Conservation (phyloP, 176 grass and related monocot genomes). For the Musa acuminata region DNA sequence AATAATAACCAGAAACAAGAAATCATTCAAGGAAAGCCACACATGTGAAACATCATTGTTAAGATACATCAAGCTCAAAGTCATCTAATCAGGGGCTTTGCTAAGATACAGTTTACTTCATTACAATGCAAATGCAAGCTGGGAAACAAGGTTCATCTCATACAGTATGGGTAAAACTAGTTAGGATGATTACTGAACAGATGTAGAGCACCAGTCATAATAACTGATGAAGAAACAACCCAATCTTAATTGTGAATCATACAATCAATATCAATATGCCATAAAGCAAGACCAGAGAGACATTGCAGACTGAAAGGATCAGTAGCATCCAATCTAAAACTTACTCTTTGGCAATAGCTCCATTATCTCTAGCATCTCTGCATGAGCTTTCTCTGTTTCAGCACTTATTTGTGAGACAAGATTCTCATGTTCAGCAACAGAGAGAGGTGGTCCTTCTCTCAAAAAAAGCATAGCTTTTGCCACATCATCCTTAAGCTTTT, state of each 20-base stretch:
- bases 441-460: slow-evolving; percentile 26
- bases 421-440: slow-evolving; percentile 41
- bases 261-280: not conserved
- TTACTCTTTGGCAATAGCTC: slow-evolving; percentile 32
- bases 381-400: slow-evolving; percentile 34
- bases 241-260: not conserved
- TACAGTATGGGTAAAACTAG: too few relatives aligned
- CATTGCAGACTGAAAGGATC: not conserved
- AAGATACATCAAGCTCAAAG: too few relatives aligned
- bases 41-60: too few relatives aligned
- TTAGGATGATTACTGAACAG: too few relatives aligned
- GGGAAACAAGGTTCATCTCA: too few relatives aligned
- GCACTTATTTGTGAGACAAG: slow-evolving; percentile 61
- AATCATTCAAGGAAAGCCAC: too few relatives aligned
- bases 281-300: not conserved
- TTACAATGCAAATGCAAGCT: too few relatives aligned
- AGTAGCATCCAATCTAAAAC: not conserved
- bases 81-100: too few relatives aligned
- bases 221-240: not conserved
- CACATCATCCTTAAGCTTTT: slow-evolving; percentile 49
- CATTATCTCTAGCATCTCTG: slow-evolving; percentile 43
- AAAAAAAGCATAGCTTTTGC: slow-evolving; percentile 28
- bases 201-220: not conserved
- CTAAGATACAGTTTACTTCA: too few relatives aligned
- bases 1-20: too few relatives aligned